Evolutionary conservation across 139 green algal species (phyloP).

Genomic region (Ettlia oleoabundans): DNA sequence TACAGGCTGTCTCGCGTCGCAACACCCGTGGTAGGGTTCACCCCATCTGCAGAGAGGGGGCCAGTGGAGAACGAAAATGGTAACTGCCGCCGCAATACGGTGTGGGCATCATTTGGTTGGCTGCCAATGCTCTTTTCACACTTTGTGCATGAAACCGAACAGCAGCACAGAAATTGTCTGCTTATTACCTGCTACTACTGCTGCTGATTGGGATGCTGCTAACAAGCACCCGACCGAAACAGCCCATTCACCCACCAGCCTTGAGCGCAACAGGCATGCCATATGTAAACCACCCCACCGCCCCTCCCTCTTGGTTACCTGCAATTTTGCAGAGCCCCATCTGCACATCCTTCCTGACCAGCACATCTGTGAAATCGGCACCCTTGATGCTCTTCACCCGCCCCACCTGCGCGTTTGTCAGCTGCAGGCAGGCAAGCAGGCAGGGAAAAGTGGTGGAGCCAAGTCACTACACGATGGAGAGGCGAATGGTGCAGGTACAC

Average conservation of each 20-base stretch:
- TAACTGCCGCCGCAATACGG: no score
- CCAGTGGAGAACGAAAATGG: no score
- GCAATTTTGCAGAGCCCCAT: conserved; percentile 73
- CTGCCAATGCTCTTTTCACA: no score
- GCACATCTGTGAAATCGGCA: conserved; percentile 69
- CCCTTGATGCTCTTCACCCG: conserved; percentile 52
- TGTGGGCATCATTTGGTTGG: no score
- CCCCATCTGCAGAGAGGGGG: conserved; percentile 73
- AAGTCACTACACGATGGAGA: neutral
- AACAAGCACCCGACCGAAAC: no score
- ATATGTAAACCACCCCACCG: neutral
- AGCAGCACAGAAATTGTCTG: neutral
- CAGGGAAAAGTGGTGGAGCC: neutral
- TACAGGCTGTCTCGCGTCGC: conserved; percentile 77
- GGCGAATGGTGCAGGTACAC: no score
- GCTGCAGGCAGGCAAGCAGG: conserved; percentile 20
- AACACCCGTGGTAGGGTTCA: conserved; percentile 82
- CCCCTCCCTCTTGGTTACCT: neutral
- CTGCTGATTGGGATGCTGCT: no score
- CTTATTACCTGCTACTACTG: no score
- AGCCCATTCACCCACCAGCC: no score
- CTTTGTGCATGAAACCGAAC: neutral
- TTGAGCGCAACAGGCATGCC: neutral
- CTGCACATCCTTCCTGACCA: conserved; percentile 74
- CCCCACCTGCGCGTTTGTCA: conserved; percentile 74